Evolutionary conservation across 2,329 filamentous ascomycete species (phyloP).

Genomic region (Colletotrichum paranaense): DNA sequence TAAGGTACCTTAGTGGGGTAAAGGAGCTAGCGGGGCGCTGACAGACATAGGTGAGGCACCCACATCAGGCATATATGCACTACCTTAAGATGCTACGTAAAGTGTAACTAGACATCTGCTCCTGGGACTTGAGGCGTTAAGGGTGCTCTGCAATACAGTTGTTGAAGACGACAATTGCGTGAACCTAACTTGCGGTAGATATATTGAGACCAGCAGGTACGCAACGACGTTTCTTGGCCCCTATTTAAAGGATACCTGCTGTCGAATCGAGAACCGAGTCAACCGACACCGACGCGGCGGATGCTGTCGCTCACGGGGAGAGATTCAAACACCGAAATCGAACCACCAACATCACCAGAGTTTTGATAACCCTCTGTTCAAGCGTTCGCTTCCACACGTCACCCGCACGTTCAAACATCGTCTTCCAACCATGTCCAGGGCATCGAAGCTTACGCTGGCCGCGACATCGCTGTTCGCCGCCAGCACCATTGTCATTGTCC

Average conservation of each 20-base stretch:
- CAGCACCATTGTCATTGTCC: slow-evolving; percentile 85
- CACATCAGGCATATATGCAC: no score
- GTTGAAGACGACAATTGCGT: neutral
- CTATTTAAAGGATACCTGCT: neutral
- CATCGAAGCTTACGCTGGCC: slow-evolving; percentile 86
- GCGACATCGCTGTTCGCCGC: slow-evolving; percentile 81
- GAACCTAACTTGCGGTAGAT: neutral
- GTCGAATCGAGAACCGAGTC: neutral
- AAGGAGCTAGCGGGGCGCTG: no score
- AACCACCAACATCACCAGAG: neutral
- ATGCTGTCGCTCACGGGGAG: neutral
- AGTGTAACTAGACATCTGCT: no score
- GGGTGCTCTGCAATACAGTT: neutral
- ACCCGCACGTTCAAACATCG: neutral
- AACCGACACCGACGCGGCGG: neutral
- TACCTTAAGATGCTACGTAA: no score
- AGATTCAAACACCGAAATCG: slow-evolving; percentile 13
- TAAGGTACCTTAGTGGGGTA: no score
- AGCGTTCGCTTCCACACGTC: neutral
- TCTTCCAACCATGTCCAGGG: slow-evolving; percentile 78
- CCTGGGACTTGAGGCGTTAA: no score
- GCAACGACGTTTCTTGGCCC: neutral
- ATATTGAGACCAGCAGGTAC: neutral
- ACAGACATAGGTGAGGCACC: no score
- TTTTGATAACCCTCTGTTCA: neutral